phyloP scores from a whole-genome alignment of 2,329 filamentous ascomycete genomes.

The Fusarium coicis region DNA sequence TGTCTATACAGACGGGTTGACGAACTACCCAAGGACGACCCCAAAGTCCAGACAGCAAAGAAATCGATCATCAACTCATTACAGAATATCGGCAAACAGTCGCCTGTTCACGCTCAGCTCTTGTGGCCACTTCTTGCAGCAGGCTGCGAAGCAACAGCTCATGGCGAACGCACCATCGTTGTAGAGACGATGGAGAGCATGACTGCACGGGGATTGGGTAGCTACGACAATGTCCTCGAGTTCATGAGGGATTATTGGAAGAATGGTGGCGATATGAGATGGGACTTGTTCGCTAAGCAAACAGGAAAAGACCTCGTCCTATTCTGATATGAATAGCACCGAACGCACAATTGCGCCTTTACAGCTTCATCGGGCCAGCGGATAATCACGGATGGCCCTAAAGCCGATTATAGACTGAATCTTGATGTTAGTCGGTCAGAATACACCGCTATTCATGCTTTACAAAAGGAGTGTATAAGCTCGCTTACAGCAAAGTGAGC shows the following conservation, averaged over 20 bases:
- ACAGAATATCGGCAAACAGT: neutral
- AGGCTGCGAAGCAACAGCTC: slow-evolving; percentile 7
- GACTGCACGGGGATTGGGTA: slow-evolving; percentile 1
- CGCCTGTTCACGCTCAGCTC: neutral
- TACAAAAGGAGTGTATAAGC: fast-evolving
- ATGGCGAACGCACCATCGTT: neutral
- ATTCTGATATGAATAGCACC: neutral
- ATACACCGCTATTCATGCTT: neutral
- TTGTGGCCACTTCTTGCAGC: slow-evolving; percentile 13
- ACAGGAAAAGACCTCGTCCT: slow-evolving; percentile 8
- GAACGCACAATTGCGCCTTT: neutral
- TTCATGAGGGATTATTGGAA: slow-evolving; percentile 21
- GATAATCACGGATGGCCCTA: neutral
- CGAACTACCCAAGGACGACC: neutral
- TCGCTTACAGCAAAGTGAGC: neutral
- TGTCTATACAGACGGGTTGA: slow-evolving; percentile 1
- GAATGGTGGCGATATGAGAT: neutral
- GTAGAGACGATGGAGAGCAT: slow-evolving; percentile 5
- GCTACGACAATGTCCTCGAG: neutral
- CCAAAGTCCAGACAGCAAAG: neutral
- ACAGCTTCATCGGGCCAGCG: neutral
- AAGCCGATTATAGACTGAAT: neutral
- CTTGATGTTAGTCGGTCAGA: neutral
- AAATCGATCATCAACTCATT: neutral
- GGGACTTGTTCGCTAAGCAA: slow-evolving; percentile 17